These are phyloP conservation scores for Aureobasidium pullulans DNA, from an alignment of 2,329 filamentous ascomycete species.

Conservation along the genomic window DNA sequence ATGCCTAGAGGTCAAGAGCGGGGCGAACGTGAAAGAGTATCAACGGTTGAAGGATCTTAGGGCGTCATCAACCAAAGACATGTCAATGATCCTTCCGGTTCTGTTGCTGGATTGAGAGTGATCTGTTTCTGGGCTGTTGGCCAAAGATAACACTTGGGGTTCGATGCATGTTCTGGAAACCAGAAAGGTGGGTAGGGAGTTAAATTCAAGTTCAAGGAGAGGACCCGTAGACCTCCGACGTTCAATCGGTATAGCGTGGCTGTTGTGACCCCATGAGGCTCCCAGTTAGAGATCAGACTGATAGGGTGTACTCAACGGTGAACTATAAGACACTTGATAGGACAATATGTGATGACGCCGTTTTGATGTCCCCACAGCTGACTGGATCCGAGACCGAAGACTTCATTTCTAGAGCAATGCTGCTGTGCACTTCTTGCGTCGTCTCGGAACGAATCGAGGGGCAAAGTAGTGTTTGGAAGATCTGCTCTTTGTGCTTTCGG, in stretches of 20 bases:
- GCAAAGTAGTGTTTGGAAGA: no score
- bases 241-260: neutral
- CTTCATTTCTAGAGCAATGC: neutral
- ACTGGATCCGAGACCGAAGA: neutral
- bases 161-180: neutral
- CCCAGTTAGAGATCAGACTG: neutral
- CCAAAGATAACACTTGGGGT: neutral
- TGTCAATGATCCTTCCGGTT: neutral
- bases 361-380: neutral
- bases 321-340: neutral
- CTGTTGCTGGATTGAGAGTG: no score
- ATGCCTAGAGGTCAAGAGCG: neutral
- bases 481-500: no score
- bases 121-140: neutral
- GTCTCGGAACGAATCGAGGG: no score
- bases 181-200: neutral
- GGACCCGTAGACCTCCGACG: neutral
- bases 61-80: neutral
- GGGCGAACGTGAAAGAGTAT: neutral
- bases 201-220: neutral
- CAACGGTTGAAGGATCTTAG: neutral
- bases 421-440: no score
- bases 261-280: neutral
- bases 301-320: neutral
- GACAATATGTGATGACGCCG: neutral